Conservation (phyloP, 1,139 yeast genomes). For the Yamadazyma triangularis region DNA sequence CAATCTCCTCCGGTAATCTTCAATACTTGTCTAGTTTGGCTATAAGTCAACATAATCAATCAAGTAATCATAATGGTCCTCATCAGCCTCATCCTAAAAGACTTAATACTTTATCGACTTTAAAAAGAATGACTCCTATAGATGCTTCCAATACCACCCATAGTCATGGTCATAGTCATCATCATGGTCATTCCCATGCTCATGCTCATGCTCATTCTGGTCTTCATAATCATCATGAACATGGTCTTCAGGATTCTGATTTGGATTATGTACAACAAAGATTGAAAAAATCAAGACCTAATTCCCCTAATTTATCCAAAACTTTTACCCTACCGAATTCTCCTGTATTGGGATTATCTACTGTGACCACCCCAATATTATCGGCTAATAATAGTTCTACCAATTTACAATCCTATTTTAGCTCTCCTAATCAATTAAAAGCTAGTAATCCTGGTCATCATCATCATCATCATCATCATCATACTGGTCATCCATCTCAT, state of each 20-base stretch:
- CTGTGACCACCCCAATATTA: conserved; percentile 40
- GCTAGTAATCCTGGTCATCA: conserved; percentile 1
- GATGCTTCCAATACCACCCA: background rate
- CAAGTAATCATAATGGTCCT: background rate
- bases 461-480: too few species aligned
- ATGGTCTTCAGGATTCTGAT: conserved; percentile 36
- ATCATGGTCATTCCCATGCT: too few species aligned
- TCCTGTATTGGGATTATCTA: conserved; percentile 46
- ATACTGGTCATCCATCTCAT: too few species aligned
- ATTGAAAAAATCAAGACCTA: conserved; percentile 69
- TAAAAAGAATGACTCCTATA: conserved; percentile 54
- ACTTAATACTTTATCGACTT: conserved; percentile 37
- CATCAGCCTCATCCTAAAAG: conserved; percentile 21
- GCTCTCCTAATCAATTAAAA: conserved; percentile 5
- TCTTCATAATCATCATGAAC: too few species aligned
- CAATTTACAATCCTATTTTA: conserved; percentile 25
- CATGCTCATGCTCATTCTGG: too few species aligned
- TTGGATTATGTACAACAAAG: conserved; percentile 46
- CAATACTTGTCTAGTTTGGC: conserved; percentile 29
- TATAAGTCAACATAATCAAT: conserved; percentile 9
- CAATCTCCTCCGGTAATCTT: conserved; percentile 17
- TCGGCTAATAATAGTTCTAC: conserved; percentile 45
- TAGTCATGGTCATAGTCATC: conserved; percentile 1
- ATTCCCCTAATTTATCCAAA: conserved; percentile 38
- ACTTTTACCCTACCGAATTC: conserved; percentile 59